Percentiles rank a stretch among this genome's conserved stretches.
These are phyloP conservation scores for Podospora sp. DNA, from an alignment of 495 filamentous ascomycete species.

Conservation along the genomic window DNA sequence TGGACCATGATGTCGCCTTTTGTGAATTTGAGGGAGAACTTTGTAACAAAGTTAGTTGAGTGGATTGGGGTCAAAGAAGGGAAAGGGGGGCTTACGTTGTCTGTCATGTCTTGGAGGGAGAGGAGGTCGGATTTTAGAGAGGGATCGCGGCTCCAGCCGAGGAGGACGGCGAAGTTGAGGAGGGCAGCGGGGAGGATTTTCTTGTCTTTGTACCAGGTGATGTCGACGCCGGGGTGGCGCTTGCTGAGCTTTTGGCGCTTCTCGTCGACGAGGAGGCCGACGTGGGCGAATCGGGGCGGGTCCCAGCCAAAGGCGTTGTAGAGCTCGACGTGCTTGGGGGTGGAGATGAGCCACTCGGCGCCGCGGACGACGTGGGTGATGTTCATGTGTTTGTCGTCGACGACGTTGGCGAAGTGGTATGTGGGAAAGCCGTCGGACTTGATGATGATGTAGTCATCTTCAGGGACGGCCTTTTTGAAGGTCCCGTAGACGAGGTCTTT, in stretches of 20 bases:
- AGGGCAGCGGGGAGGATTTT: constrained; percentile 74
- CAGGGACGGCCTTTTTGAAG: constrained; percentile 47
- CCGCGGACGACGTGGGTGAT: constrained; percentile 96
- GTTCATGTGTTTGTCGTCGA: constrained; percentile 91
- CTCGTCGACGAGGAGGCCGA: constrained; percentile 78
- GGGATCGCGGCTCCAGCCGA: constrained; percentile 73
- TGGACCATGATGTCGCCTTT: constrained; percentile 84
- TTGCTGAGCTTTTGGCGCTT: constrained; percentile 87
- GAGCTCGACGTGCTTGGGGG: constrained; percentile 82
- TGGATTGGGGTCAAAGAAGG: background rate
- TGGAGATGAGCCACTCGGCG: constrained; percentile 91
- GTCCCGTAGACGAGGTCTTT: constrained; percentile 77
- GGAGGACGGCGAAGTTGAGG: constrained; percentile 78
- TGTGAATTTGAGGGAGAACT: constrained; percentile 84
- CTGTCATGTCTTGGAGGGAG: constrained; percentile 66
- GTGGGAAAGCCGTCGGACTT: constrained; percentile 92
- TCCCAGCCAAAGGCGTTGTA: constrained; percentile 89
- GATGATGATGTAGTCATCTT: constrained; percentile 69
- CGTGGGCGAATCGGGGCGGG: constrained; percentile 83
- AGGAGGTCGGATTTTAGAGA: constrained; percentile 61
- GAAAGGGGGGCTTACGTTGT: constrained; percentile 53
- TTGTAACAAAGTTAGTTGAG: constrained; percentile 26
- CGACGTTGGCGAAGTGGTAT: constrained; percentile 95
- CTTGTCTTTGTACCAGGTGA: constrained; percentile 66
- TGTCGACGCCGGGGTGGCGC: constrained; percentile 70